Percentiles rank a stretch among this genome's conserved stretches.
Conservation (phyloP, 1,284 basidiomycete genomes). For the Cryptococcus amylolentus region DNA sequence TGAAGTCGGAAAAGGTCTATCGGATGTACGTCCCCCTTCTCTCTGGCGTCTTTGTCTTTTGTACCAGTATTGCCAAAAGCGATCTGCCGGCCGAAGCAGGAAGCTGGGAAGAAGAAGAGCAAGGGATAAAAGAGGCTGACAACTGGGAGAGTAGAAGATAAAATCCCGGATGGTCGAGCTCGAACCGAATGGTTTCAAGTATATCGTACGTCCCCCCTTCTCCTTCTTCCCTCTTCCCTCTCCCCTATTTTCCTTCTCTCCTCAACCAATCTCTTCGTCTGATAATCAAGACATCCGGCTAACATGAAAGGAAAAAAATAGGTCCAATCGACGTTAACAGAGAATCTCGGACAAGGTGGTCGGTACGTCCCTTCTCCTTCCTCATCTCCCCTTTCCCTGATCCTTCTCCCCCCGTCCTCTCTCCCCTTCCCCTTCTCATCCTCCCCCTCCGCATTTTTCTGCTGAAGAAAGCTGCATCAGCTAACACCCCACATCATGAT, state of each 20-base stretch:
- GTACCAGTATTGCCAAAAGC: too few species aligned
- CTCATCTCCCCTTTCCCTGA: background rate
- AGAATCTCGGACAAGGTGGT: constrained; percentile 46
- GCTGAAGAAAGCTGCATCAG: background rate
- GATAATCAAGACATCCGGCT: too few species aligned
- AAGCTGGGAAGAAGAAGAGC: too few species aligned
- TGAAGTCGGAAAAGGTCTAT: constrained; percentile 36
- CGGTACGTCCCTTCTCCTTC: constrained; percentile 19
- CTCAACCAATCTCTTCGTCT: too few species aligned
- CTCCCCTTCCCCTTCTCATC: background rate
- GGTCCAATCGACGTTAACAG: constrained; percentile 38
- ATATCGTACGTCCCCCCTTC: constrained; percentile 29
- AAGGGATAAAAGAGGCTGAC: background rate
- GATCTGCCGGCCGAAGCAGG: too few species aligned
- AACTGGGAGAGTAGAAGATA: constrained; percentile 22
- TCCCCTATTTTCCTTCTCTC: background rate
- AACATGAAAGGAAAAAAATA: background rate
- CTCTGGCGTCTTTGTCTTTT: background rate
- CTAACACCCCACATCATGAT: background rate
- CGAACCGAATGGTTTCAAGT: constrained; percentile 45
- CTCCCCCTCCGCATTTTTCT: background rate
- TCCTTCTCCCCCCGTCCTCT: background rate
- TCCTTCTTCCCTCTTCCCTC: background rate
- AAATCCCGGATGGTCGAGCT: constrained; percentile 44
- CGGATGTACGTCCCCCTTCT: constrained; percentile 31